Conservation (phyloP, 164 flowering plant species). For the Vitis rotundifolia region DNA sequence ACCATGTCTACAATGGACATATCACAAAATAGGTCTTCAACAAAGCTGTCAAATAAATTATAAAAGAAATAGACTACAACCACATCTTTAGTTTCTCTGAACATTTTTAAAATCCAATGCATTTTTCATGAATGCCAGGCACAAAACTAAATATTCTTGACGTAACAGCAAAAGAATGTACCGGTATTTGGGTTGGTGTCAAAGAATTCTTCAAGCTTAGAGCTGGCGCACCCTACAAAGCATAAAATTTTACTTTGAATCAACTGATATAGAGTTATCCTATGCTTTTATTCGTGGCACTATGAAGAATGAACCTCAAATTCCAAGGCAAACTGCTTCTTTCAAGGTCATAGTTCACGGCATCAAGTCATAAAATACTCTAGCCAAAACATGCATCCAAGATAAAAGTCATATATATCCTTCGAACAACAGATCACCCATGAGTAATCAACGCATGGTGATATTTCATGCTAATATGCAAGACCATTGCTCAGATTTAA, state of each 20-base stretch:
- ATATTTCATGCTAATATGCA: no score
- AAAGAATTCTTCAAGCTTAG: conserved; percentile 62
- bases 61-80: not conserved
- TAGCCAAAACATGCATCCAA: no score
- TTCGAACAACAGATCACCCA: no score
- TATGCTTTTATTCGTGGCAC: not conserved
- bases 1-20: no score
- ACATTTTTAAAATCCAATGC: not conserved
- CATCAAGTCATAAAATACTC: no score
- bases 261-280: not conserved
- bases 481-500: no score
- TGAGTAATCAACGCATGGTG: no score
- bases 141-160: not conserved
- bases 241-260: not conserved
- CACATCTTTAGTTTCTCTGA: not conserved
- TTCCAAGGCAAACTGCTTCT: no score
- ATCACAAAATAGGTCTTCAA: no score
- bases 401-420: no score
- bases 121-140: not conserved
- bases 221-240: conserved; percentile 61
- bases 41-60: not conserved
- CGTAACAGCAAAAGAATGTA: conserved; percentile 30
- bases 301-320: not conserved
- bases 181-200: conserved; percentile 55
- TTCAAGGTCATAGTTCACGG: no score